Evolutionary conservation across 2,329 filamentous ascomycete genomes (phyloP).

Genomic region (Ceratocystis cacaofunesta): DNA sequence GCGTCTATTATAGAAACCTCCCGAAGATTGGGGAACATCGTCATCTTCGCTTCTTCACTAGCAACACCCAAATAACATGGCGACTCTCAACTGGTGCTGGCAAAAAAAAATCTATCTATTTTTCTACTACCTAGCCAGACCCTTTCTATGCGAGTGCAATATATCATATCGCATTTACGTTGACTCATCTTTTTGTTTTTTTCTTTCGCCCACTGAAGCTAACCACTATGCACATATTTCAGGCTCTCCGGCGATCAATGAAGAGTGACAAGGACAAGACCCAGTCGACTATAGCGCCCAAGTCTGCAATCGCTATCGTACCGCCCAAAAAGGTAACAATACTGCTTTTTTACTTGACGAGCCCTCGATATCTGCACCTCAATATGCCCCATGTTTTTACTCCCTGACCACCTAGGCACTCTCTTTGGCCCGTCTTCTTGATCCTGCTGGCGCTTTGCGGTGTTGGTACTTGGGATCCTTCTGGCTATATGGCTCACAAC

Average conservation of each 20-base stretch:
- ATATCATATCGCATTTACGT: background rate
- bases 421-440: background rate
- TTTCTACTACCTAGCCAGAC: background rate
- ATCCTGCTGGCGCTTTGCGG: background rate
- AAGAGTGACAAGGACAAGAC: conserved; percentile 74
- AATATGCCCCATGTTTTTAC: background rate
- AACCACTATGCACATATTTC: conserved; percentile 30
- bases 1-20: background rate
- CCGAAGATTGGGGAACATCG: background rate
- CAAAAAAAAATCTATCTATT: background rate
- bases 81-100: background rate
- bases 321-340: conserved; percentile 76
- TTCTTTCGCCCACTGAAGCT: conserved; percentile 22
- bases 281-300: conserved; percentile 65
- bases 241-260: conserved; percentile 75
- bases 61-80: background rate
- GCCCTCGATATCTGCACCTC: background rate
- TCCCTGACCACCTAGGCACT: background rate
- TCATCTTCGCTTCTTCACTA: background rate
- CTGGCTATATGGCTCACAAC: background rate
- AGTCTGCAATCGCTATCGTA: conserved; percentile 75
- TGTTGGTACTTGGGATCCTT: background rate
- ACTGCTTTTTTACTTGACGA: background rate
- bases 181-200: background rate
- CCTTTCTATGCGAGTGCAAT: background rate